A percentile compares a stretch with the other conserved stretches of the same genome.
Evolutionary conservation across 2,329 filamentous ascomycete genomes (phyloP).

Genomic region (Fusarium marasasianum): DNA sequence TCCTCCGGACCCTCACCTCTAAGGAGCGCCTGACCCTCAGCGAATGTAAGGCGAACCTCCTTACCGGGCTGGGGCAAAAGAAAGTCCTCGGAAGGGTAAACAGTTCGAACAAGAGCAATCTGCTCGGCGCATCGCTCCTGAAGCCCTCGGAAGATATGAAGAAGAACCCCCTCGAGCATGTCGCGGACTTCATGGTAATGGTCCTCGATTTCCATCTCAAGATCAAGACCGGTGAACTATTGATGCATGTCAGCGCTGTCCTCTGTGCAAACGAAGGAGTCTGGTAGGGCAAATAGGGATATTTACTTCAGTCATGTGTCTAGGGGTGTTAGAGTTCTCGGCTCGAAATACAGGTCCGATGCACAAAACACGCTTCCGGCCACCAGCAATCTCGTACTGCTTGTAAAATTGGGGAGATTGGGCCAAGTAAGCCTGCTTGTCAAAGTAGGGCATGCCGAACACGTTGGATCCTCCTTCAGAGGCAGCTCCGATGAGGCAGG

Average conservation of each 20-base stretch:
- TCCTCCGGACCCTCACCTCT: conserved; percentile 77
- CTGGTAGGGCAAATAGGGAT: conserved; percentile 6
- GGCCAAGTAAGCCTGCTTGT: conserved; percentile 80
- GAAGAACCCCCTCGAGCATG: conserved; percentile 77
- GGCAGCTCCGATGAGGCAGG: conserved; percentile 87
- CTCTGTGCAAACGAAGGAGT: not conserved
- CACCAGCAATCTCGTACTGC: conserved; percentile 84
- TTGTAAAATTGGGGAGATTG: conserved; percentile 89
- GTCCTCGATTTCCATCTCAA: conserved; percentile 88
- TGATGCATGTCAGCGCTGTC: conserved; percentile 6
- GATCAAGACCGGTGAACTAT: conserved; percentile 84
- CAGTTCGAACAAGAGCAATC: conserved; percentile 75
- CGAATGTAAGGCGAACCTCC: conserved; percentile 80
- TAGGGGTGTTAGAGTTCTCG: conserved; percentile 85
- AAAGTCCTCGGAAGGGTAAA: conserved; percentile 82
- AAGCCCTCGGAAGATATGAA: conserved; percentile 83
- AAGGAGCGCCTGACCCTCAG: conserved; percentile 80
- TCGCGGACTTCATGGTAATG: conserved; percentile 77
- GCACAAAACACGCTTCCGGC: conserved; percentile 80
- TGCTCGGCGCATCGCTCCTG: conserved; percentile 73
- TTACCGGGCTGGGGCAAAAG: conserved; percentile 78
- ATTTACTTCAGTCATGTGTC: conserved; percentile 80
- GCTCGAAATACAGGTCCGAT: conserved; percentile 85
- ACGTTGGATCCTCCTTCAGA: conserved; percentile 95
- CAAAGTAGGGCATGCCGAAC: conserved; percentile 91